Evolutionary conservation across 768 basidiomycete genomes (phyloP).

Genomic region (Hypholoma fasciculare): DNA sequence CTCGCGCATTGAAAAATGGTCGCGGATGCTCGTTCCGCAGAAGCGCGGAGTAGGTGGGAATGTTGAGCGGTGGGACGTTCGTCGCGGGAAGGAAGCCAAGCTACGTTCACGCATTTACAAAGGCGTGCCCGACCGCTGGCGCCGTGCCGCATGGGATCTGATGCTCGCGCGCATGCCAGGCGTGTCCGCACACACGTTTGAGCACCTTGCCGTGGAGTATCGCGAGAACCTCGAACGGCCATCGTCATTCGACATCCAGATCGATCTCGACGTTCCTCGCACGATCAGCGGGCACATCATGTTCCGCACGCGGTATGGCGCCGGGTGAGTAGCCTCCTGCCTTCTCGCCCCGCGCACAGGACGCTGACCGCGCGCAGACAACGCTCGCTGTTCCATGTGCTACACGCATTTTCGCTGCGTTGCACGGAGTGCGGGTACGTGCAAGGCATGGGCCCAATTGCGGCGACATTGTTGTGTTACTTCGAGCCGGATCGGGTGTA

Average conservation of each 20-base stretch:
- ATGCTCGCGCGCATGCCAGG: conserved; percentile 60
- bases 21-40: conserved; percentile 78
- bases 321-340: conserved; percentile 62
- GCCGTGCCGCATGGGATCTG: conserved; percentile 88
- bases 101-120: conserved; percentile 83
- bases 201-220: conserved; percentile 49
- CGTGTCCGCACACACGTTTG: conserved; percentile 45
- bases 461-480: conserved; percentile 92
- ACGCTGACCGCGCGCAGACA: conserved; percentile 54
- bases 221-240: conserved; percentile 71
- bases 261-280: conserved; percentile 95
- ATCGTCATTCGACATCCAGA: conserved; percentile 92
- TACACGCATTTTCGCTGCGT: conserved; percentile 88
- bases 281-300: conserved; percentile 94
- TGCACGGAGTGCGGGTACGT: conserved; percentile 92
- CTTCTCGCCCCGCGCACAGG: neutral
- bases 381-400: conserved; percentile 91
- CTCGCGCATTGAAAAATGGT: conserved; percentile 88
- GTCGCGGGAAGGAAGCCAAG: conserved; percentile 63
- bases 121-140: conserved; percentile 96
- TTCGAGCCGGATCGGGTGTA: conserved; percentile 90
- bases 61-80: conserved; percentile 69
- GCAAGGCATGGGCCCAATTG: conserved; percentile 98
- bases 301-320: conserved; percentile 94
- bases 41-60: conserved; percentile 78